Evolutionary conservation across 2,329 filamentous ascomycete species (phyloP).

Genomic region (Akanthomyces dipterigenus): DNA sequence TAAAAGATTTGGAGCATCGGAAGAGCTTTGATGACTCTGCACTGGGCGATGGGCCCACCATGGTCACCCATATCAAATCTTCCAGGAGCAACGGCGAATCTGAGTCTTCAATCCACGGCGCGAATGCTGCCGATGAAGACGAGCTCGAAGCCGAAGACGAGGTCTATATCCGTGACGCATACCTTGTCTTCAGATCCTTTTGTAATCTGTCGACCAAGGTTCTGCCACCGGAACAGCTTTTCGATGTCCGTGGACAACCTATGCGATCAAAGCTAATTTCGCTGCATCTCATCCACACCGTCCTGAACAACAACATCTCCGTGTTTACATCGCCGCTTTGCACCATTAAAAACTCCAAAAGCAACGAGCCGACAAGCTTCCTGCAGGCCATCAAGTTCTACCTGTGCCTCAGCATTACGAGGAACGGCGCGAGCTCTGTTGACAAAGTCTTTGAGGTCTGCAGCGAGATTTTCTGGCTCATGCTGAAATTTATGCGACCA

Average conservation of each 20-base stretch:
- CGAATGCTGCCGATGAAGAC: constrained; percentile 47
- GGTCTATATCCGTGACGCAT: constrained; percentile 93
- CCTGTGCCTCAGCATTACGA: constrained; percentile 85
- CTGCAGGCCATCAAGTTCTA: constrained; percentile 96
- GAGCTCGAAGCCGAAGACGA: constrained; percentile 73
- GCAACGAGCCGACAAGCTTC: constrained; percentile 80
- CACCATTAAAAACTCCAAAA: constrained; percentile 87
- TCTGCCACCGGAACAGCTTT: constrained; percentile 81
- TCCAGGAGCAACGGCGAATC: constrained; percentile 28
- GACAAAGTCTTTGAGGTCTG: constrained; percentile 90
- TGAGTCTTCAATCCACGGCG: constrained; percentile 25
- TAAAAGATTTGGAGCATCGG: constrained; percentile 60
- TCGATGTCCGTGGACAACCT: constrained; percentile 85
- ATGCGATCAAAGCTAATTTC: constrained; percentile 97
- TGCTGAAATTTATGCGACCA: constrained; percentile 87
- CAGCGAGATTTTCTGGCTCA: constrained; percentile 96
- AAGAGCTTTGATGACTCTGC: constrained; percentile 65
- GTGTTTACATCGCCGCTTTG: constrained; percentile 89
- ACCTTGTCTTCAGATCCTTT: constrained; percentile 93
- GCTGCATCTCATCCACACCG: constrained; percentile 88
- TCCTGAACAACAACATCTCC: constrained; percentile 86
- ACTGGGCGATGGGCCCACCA: constrained; percentile 59
- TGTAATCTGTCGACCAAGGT: constrained; percentile 96
- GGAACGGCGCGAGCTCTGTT: constrained; percentile 91
- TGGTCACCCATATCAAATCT: constrained; percentile 56